Conservation (phyloP, 139 green algal species). For the Tetradesmus obliquus region DNA sequence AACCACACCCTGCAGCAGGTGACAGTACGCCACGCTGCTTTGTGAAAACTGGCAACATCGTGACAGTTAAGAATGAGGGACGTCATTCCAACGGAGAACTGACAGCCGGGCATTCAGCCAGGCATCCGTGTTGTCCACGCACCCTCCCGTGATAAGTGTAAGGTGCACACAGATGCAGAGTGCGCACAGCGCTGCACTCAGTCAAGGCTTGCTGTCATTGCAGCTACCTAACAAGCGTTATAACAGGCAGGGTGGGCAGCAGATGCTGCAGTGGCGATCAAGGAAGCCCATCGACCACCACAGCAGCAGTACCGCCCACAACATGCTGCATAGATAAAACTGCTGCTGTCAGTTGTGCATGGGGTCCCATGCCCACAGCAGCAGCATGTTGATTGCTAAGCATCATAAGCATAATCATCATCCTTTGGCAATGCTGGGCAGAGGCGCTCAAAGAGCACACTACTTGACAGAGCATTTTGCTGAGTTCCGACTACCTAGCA, state of each 20-base stretch:
- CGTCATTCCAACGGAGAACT: too few species aligned
- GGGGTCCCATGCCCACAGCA: not conserved
- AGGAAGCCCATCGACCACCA: not conserved
- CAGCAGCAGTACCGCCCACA: not conserved
- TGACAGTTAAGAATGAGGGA: too few species aligned
- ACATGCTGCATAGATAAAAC: not conserved
- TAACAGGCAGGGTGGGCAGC: not conserved
- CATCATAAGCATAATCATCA: not conserved
- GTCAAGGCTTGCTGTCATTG: not conserved
- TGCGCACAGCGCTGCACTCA: not conserved
- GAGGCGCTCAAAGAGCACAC: not conserved
- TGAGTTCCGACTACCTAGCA: not conserved
- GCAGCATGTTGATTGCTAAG: not conserved
- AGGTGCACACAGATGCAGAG: too few species aligned
- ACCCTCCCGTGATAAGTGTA: too few species aligned
- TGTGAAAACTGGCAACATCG: too few species aligned
- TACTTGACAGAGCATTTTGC: not conserved
- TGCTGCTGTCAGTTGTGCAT: not conserved
- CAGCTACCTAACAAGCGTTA: not conserved
- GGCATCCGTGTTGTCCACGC: too few species aligned
- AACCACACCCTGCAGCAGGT: too few species aligned
- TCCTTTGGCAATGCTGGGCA: not conserved
- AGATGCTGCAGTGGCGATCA: not conserved
- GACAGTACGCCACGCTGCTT: too few species aligned
- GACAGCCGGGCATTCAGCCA: too few species aligned